phyloP scores from a whole-genome alignment of 2,329 filamentous ascomycete species.

The Pyrenophora seminiperda region DNA sequence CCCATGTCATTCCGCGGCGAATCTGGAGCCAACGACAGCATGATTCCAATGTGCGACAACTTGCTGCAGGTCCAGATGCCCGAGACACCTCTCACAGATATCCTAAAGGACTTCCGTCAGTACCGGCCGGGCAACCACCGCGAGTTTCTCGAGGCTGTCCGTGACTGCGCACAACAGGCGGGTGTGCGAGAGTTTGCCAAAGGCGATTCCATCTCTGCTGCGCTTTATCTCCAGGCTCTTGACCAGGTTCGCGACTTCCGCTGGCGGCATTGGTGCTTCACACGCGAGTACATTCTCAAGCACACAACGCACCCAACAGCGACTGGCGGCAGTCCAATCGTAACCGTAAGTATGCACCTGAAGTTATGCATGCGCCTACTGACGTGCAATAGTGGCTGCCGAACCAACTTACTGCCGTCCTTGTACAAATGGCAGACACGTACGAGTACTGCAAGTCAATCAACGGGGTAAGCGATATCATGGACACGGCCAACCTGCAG shows the following conservation, averaged over 20 bases:
- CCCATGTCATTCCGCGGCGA: slow-evolving; percentile 87
- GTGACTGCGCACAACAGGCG: slow-evolving; percentile 56
- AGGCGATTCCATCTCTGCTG: slow-evolving; percentile 63
- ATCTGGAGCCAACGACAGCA: slow-evolving; percentile 91
- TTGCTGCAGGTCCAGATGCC: slow-evolving; percentile 87
- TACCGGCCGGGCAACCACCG: slow-evolving; percentile 91
- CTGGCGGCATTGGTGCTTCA: slow-evolving; percentile 86
- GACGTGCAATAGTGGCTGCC: slow-evolving; percentile 66
- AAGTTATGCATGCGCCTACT: neutral
- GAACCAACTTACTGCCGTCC: slow-evolving; percentile 77
- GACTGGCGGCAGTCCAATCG: slow-evolving; percentile 80
- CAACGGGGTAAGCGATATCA: slow-evolving; percentile 63
- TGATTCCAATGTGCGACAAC: slow-evolving; percentile 89
- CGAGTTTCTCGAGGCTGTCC: slow-evolving; percentile 77
- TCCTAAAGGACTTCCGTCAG: slow-evolving; percentile 84
- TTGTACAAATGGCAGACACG: slow-evolving; percentile 70
- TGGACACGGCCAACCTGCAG: slow-evolving; percentile 69
- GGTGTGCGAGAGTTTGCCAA: slow-evolving; percentile 66
- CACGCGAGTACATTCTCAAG: slow-evolving; percentile 82
- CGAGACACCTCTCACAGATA: slow-evolving; percentile 82
- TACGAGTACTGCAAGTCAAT: slow-evolving; percentile 55
- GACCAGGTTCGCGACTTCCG: slow-evolving; percentile 81
- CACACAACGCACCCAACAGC: slow-evolving; percentile 76
- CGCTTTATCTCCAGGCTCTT: slow-evolving; percentile 58
- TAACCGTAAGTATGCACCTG: slow-evolving; percentile 58